Evolutionary conservation across 495 filamentous ascomycete species (phyloP), one percentile per base, ranked within the genome.

Genomic region (Penicillium bialowiezense): DNA sequence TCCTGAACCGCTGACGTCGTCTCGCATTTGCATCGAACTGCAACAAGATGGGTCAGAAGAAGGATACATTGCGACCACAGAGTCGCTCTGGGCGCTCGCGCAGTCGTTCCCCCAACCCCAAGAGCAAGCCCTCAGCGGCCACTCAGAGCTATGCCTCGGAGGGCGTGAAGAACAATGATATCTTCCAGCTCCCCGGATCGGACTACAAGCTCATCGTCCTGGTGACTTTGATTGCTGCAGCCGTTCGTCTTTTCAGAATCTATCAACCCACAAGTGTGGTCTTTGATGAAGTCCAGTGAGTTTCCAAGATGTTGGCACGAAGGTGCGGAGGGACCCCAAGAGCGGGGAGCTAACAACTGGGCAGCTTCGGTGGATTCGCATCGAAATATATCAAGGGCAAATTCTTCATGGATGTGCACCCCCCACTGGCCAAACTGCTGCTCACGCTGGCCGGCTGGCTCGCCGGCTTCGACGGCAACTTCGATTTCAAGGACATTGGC

Each of bases 381-480:
- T 88, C 88, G 51, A 97, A 98, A 66, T 98, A 98, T 64, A 97
- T 98, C 76, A 97, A 97, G 70, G 93, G 93, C 54, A 82, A 75
- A 55, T 98, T 98, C 76, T 98, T 98, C 68, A 98, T 98, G 93
- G 93, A 98, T 62, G 93, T 98, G 3, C 93, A 98, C 60, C 93
- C 93, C 13, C 93, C 93, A n/a, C 80, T 98, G 7, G 93, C 93
- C 41, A 98, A 98, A 72, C 74, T 98, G 51, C 82, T 98, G 55
- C 87, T 98, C 51, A 96, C 93, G 34, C 83, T 98, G 34, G 91
- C 92, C 53, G 93, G 93, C 41, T 98, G 87, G 86, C 70, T 97
- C 41, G 93, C 91, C 54, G 93, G 95, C 18, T 98, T 97, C 62
- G 80, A 97, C 67, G 93, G 93, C 41, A 78, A 88, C 37, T 98